phyloP scores from a whole-genome alignment of 1,284 basidiomycete genomes.

The Grifola frondosa region DNA sequence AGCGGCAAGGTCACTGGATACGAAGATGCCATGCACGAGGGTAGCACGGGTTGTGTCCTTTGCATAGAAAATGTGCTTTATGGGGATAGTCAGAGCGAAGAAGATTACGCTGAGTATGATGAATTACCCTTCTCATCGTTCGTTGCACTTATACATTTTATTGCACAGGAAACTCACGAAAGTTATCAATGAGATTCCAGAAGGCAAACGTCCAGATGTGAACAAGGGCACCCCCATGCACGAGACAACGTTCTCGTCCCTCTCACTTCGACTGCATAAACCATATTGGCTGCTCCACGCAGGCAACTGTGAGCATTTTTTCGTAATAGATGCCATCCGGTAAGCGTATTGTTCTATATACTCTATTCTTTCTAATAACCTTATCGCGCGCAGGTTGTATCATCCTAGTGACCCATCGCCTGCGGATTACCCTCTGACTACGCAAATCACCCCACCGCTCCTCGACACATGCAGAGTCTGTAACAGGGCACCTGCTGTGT shows the following conservation, averaged over 20 bases:
- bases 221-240: constrained; percentile 47
- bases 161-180: constrained; percentile 50
- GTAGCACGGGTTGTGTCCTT: constrained; percentile 44
- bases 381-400: constrained; percentile 43
- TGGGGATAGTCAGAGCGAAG: constrained; percentile 46
- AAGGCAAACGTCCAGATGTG: constrained; percentile 34
- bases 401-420: constrained; percentile 51
- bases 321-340: constrained; percentile 75
- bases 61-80: constrained; percentile 61
- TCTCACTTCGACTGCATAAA: constrained; percentile 61
- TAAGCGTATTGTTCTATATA: constrained; percentile 26
- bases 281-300: constrained; percentile 81
- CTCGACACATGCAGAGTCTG: constrained; percentile 68
- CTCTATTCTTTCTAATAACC: constrained; percentile 1
- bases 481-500: constrained; percentile 63
- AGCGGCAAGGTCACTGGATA: constrained; percentile 39
- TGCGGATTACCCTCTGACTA: constrained; percentile 62
- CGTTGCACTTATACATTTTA: constrained; percentile 4
- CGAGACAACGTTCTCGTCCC: constrained; percentile 48
- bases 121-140: constrained; percentile 1
- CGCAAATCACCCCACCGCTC: constrained; percentile 60
- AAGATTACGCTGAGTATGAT: constrained; percentile 62
- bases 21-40: constrained; percentile 17
- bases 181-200: constrained; percentile 39
- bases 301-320: constrained; percentile 79